phyloP scores from a whole-genome alignment of 2,329 filamentous ascomycete genomes.

The Calonectria hongkongensis region DNA sequence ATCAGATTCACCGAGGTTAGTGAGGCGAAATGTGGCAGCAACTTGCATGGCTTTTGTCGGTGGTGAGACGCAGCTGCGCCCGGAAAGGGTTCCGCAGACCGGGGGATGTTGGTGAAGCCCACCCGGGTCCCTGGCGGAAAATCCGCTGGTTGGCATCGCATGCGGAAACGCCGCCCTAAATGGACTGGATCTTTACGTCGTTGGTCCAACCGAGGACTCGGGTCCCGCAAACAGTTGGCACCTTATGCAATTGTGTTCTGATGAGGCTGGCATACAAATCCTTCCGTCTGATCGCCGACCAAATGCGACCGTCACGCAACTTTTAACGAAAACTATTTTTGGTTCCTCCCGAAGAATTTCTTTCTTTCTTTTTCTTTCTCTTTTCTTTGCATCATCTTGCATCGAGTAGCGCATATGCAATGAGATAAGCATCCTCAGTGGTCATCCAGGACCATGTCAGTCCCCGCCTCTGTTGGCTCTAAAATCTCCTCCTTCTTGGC shows the following conservation, averaged over 20 bases:
- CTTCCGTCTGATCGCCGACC: not conserved
- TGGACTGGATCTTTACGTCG: not conserved
- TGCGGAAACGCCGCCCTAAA: conserved; percentile 3
- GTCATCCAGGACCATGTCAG: too few species aligned
- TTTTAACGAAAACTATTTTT: too few species aligned
- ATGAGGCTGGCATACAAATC: not conserved
- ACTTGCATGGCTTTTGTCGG: not conserved
- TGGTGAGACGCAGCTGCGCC: not conserved
- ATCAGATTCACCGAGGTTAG: not conserved
- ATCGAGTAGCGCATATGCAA: too few species aligned
- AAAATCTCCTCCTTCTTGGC: not conserved
- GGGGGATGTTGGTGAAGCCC: not conserved
- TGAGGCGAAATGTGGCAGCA: not conserved
- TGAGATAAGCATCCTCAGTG: too few species aligned
- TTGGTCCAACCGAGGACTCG: not conserved
- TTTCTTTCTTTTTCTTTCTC: too few species aligned
- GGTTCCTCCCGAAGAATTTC: too few species aligned
- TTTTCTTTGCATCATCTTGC: too few species aligned
- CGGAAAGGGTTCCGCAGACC: not conserved
- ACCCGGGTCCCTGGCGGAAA: not conserved
- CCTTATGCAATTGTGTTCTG: not conserved
- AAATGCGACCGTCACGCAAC: not conserved
- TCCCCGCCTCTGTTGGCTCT: not conserved
- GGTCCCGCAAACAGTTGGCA: not conserved
- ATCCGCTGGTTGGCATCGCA: conserved; percentile 1